Base-by-base conservation (phyloP, 257 asterid species). In the Solanum microdontum region DNA sequence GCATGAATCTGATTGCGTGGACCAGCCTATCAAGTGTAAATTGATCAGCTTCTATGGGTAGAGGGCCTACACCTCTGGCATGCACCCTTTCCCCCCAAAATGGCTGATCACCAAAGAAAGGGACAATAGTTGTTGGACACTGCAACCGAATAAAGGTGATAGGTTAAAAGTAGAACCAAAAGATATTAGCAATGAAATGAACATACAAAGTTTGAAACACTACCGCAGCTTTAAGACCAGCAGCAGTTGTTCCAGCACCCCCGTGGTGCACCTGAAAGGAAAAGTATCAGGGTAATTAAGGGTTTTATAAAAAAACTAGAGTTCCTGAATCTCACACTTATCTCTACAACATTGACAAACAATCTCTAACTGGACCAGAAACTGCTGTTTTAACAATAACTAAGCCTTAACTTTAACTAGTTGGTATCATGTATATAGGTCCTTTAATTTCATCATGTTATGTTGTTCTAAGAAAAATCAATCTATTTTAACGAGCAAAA, bases 191-290 rank as follows among this genome's bases (percentile, higher is more conserved):
- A 19, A 36, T 12, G 66, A 82, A 48, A 82, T 17, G 15, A 82
- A 76, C 21, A 6, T 3, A 76, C 68, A 23, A 51, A 82, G 23
- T 30, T 36, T 30, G 86, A 82, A 86, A 9, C 66, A 34, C 8
- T 93, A 94, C 99, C 73, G 97, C 98, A 86, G 98, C 99, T 93
- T 94, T 96, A 87, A 96, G 98, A 86, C 99, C 98, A 24, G 98
- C 98, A 43, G 98, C 99, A 8, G 99, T 95, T 87, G 99, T 96
- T 87, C 98, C 99, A 66, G 99, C 98, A 62, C 99, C 98, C 76
- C 99, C 99, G 82, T 95, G 98, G 91, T 95, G 98, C 90, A 95
- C 98, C 98, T 96, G 87, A 51, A 51, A 87, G 69, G 69, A 80
- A 80, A 74, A 76, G 43, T 75, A 36, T 75, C 13, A 0, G 64